phyloP scores from a whole-genome alignment of 148 eudicot species.

The Rhododendron ferrugineum region DNA sequence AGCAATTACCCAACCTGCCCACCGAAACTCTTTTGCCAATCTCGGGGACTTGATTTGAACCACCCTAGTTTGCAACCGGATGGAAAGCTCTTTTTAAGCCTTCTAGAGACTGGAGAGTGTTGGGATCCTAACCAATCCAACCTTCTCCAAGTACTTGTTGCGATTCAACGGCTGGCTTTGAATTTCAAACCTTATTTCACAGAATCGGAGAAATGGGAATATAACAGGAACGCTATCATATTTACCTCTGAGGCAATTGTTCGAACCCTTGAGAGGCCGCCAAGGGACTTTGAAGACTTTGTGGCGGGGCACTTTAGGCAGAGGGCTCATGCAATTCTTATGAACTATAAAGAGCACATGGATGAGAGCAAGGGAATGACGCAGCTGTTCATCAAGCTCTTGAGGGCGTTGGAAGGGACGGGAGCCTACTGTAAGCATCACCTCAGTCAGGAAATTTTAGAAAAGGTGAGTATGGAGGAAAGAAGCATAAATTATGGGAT shows the following conservation, averaged over 20 bases:
- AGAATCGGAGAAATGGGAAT: conserved; percentile 17
- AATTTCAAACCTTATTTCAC: conserved; percentile 52
- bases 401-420: background rate
- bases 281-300: conserved; percentile 35
- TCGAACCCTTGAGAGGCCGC: conserved; percentile 26
- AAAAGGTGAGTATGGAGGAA: background rate
- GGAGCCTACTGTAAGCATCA: conserved; percentile 11
- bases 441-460: background rate
- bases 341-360: background rate
- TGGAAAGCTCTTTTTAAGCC: conserved; percentile 57
- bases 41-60: conserved; percentile 54
- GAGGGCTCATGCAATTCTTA: conserved; percentile 3
- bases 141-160: conserved; percentile 52
- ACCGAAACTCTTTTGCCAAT: conserved; percentile 34
- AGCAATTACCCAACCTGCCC: conserved; percentile 46
- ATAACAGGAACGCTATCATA: conserved; percentile 34
- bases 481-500: background rate
- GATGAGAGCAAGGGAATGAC: background rate
- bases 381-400: background rate
- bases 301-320: conserved; percentile 34
- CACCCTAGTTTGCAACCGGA: conserved; percentile 41
- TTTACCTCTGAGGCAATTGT: conserved; percentile 45
- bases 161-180: conserved; percentile 57
- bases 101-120: conserved; percentile 43
- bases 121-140: conserved; percentile 48